phyloP scores from a whole-genome alignment of 306 rosid species.

The Medicago arabica region DNA sequence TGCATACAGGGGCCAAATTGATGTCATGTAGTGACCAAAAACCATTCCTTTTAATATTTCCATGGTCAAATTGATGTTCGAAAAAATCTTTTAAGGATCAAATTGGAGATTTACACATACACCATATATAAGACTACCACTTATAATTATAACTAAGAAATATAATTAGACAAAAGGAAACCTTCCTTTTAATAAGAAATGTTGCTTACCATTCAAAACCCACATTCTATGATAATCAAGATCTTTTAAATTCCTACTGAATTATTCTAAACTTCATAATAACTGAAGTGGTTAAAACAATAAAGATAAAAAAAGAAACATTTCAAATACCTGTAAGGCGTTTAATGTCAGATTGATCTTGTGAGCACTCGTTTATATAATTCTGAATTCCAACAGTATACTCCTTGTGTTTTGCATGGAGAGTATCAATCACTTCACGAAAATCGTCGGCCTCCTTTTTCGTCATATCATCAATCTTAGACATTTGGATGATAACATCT shows the following conservation, averaged over 20 bases:
- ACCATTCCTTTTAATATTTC: neutral
- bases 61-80: neutral
- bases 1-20: neutral
- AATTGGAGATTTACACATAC: constrained; percentile 17
- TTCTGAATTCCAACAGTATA: constrained; percentile 62
- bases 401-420: constrained; percentile 70
- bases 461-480: constrained; percentile 83
- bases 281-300: constrained; percentile 21
- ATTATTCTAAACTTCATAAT: constrained; percentile 25
- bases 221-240: constrained; percentile 15
- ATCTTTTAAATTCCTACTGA: constrained; percentile 13
- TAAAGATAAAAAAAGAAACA: constrained; percentile 13
- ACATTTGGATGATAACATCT: constrained; percentile 70
- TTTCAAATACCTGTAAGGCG: constrained; percentile 66
- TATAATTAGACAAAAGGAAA: constrained; percentile 19
- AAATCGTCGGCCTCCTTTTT: constrained; percentile 74
- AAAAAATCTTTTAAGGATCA: neutral
- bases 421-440: constrained; percentile 59
- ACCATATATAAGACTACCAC: constrained; percentile 1
- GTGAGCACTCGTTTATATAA: constrained; percentile 49
- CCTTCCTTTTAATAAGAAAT: constrained; percentile 14
- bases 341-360: constrained; percentile 68
- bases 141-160: constrained; percentile 22
- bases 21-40: constrained; percentile 9
- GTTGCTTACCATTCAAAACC: constrained; percentile 7